A percentile compares a stretch with the other conserved stretches of the same genome.
phyloP scores from a whole-genome alignment of 192 early-diverging fungal species.

The Paraglomus brasilianum region DNA sequence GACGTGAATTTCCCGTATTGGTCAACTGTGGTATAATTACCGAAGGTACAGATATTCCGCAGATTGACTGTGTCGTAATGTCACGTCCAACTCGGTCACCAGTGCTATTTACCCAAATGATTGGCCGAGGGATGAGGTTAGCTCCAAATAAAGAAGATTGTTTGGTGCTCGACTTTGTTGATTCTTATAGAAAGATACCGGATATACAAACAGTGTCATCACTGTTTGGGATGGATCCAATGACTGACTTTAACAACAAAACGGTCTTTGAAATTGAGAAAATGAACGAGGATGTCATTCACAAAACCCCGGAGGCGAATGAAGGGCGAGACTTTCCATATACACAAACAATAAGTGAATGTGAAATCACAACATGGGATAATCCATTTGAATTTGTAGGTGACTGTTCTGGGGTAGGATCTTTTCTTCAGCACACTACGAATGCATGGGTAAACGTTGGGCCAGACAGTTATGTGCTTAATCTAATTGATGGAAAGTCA shows the following conservation, averaged over 20 bases:
- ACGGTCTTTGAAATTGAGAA: conserved; percentile 35
- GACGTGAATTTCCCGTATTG: conserved; percentile 66
- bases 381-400: conserved; percentile 47
- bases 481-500: conserved; percentile 29
- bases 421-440: conserved; percentile 27
- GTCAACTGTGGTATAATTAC: conserved; percentile 81
- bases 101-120: conserved; percentile 93
- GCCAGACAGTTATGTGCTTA: conserved; percentile 37
- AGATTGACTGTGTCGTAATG: conserved; percentile 86
- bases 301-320: conserved; percentile 23
- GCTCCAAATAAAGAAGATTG: conserved; percentile 69
- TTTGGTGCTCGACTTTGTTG: conserved; percentile 83
- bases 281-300: not conserved
- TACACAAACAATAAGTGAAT: conserved; percentile 23
- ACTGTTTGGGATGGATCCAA: conserved; percentile 74
- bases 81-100: conserved; percentile 80
- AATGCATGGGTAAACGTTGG: conserved; percentile 51
- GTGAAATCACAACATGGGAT: conserved; percentile 53
- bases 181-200: conserved; percentile 52
- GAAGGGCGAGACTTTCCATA: conserved; percentile 1
- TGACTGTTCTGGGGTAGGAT: conserved; percentile 36
- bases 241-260: conserved; percentile 35
- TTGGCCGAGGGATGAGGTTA: conserved; percentile 86
- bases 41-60: conserved; percentile 85
- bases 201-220: conserved; percentile 72